These are phyloP conservation scores for Chernovozyma sophiae-reginae DNA, from an alignment of 1,139 yeast genomes.

Conservation along the genomic window DNA sequence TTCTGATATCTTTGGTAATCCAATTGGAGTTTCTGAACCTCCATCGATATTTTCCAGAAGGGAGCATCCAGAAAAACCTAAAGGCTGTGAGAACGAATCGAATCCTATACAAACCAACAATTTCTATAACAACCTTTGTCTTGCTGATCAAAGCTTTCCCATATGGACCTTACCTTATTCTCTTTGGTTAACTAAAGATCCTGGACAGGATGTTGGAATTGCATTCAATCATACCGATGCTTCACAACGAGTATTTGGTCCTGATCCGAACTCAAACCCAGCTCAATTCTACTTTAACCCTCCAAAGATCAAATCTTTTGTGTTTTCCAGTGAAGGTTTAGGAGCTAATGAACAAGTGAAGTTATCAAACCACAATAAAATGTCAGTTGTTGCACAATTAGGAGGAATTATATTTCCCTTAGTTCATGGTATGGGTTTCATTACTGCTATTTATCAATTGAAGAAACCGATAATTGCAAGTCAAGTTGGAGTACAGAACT, in stretches of 20 bases:
- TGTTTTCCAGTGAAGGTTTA: constrained; percentile 31
- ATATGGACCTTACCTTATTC: constrained; percentile 48
- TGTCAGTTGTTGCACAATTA: constrained; percentile 30
- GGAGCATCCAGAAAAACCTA: constrained; percentile 27
- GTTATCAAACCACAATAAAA: constrained; percentile 28
- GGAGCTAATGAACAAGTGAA: constrained; percentile 17
- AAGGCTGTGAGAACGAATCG: constrained; percentile 22
- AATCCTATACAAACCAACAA: constrained; percentile 45
- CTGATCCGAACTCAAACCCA: constrained; percentile 34
- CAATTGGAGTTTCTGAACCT: constrained; percentile 23
- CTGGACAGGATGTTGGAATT: constrained; percentile 34
- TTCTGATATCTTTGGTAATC: constrained; percentile 15
- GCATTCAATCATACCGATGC: constrained; percentile 45
- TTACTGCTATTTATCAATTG: constrained; percentile 58
- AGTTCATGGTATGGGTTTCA: constrained; percentile 65
- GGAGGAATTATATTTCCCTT: constrained; percentile 25
- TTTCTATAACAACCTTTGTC: constrained; percentile 39
- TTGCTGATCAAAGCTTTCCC: constrained; percentile 44
- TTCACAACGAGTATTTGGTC: constrained; percentile 41
- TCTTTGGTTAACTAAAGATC: constrained; percentile 40
- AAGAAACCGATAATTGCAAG: constrained; percentile 50
- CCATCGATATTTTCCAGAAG: constrained; percentile 21
- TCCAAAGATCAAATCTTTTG: constrained; percentile 42
- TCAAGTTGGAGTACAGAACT: constrained; percentile 60
- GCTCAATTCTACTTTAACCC: constrained; percentile 46